A percentile compares a stretch with the other conserved stretches of the same genome.
These are phyloP conservation scores for Trichoderma arundinaceum DNA, from an alignment of 2,329 filamentous ascomycete genomes.

Conservation along the genomic window DNA sequence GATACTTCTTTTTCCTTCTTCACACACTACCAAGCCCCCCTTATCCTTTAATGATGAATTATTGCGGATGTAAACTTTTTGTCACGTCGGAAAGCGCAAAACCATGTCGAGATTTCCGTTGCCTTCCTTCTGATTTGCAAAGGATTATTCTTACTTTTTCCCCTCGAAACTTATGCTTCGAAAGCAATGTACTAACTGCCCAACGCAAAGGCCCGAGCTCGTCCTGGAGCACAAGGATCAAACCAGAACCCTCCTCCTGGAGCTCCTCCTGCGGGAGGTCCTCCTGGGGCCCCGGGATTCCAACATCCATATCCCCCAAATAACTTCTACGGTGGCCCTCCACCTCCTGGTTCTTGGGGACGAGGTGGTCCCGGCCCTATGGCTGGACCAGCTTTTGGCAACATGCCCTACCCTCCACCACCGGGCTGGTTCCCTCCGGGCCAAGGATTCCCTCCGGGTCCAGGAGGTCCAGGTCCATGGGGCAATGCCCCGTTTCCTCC, in stretches of 20 bases:
- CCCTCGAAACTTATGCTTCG: neutral
- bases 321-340: conserved; percentile 56
- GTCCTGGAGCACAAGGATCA: conserved; percentile 44
- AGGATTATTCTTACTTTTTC: conserved; percentile 19
- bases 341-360: conserved; percentile 61
- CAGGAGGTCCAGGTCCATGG: conserved; percentile 66
- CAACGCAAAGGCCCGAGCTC: conserved; percentile 48
- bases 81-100: conserved; percentile 88
- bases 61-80: conserved; percentile 95
- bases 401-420: conserved; percentile 78
- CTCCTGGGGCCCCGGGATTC: conserved; percentile 47
- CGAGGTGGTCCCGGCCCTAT: conserved; percentile 64
- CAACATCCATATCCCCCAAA: conserved; percentile 54
- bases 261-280: conserved; percentile 37
- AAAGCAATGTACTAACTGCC: conserved; percentile 36
- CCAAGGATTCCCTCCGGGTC: conserved; percentile 70
- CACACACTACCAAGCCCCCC: conserved; percentile 6
- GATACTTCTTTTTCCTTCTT: neutral
- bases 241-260: conserved; percentile 45
- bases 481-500: conserved; percentile 66
- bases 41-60: conserved; percentile 76
- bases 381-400: conserved; percentile 64
- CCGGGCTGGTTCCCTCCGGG: conserved; percentile 80
- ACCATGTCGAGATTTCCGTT: conserved; percentile 99
- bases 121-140: conserved; percentile 95